Base-by-base conservation (phyloP, 2,329 filamentous ascomycete genomes). In the Pseudogymnoascus sp. region DNA sequence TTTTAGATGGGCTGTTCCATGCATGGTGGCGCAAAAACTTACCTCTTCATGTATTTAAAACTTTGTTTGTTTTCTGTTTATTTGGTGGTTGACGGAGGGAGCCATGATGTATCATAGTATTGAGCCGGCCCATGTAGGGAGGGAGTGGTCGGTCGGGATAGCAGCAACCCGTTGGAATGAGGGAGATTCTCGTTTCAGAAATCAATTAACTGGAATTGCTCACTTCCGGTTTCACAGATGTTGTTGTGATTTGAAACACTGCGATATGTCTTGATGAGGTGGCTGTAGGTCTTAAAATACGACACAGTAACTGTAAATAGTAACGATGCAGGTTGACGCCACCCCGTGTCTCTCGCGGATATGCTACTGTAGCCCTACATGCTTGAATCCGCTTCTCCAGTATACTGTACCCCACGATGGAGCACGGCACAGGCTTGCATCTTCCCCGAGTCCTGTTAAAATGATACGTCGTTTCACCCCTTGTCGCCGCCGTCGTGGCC, bases 401-500 rank as follows among this genome's bases (percentile, higher is more conserved):
- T 14, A n/a, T 7, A 53, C 46, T 5, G 18, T 18, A 43, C 40
- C 49, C 49, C 49, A 56, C 49, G 49, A 34, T 56, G 25, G n/a
- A 56, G 49, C 49, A 34, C 31, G 18, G 25, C 49, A 56, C n/a
- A 34, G 16, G 25, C 28, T 3, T 18, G 25, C 25, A 53, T 53
- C n/a, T 12, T 49, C 23, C 42, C 43, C 12, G 34, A 5, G 23
- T 53, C 43, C 43, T 53, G 3, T 31, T 5, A 53, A 56, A 56
- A 16, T 56, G 49, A 56, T 56, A 56, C 49, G 49, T 56, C 49
- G n/a, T 56, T 56, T 56, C 49, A 56, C 49, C 49, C n/a, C n/a
- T 34, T 34, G 6, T 18, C 40, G 14, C 7, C 34, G 9, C 23
- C 5, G 25, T 21, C 25, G 28, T 18, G 9, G 46, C 25, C 49